These are phyloP conservation scores for Xylariaceae sp. DNA, from an alignment of 2,329 filamentous ascomycete genomes.

Conservation along the genomic window DNA sequence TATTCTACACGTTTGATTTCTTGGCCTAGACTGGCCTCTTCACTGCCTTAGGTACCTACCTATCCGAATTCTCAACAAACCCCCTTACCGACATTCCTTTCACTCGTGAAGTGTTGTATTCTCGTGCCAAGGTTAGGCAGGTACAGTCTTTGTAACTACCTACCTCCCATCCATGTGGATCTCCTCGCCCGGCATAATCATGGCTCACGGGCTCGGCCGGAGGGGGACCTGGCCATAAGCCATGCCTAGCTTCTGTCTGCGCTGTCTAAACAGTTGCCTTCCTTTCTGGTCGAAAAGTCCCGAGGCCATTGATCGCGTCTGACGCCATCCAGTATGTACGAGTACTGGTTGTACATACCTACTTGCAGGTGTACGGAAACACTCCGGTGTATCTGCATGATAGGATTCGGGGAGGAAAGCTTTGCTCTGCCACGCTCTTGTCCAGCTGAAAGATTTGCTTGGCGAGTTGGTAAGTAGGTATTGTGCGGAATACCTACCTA, in stretches of 20 bases:
- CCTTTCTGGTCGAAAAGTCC: neutral
- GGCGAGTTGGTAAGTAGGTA: neutral
- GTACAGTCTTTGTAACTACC: neutral
- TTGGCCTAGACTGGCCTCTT: too few relatives aligned
- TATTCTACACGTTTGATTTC: too few relatives aligned
- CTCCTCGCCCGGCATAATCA: neutral
- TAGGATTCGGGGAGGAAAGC: too few relatives aligned
- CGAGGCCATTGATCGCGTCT: neutral
- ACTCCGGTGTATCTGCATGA: too few relatives aligned
- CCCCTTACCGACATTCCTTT: neutral
- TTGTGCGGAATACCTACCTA: neutral
- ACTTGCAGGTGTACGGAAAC: too few relatives aligned
- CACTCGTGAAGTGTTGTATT: neutral
- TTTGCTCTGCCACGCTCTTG: too few relatives aligned
- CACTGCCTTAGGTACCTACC: neutral
- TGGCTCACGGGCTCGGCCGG: neutral
- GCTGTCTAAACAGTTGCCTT: neutral
- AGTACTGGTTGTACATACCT: too few relatives aligned
- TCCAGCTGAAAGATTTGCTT: neutral
- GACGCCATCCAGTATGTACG: neutral
- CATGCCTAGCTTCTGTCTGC: too few relatives aligned
- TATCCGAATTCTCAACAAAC: neutral
- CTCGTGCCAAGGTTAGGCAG: neutral
- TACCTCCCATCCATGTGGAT: neutral
- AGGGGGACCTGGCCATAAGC: neutral